Evolutionary conservation across 192 early-diverging fungal species (phyloP), one percentile per base, ranked within the genome.

Genomic region (Coemansia reversa): DNA sequence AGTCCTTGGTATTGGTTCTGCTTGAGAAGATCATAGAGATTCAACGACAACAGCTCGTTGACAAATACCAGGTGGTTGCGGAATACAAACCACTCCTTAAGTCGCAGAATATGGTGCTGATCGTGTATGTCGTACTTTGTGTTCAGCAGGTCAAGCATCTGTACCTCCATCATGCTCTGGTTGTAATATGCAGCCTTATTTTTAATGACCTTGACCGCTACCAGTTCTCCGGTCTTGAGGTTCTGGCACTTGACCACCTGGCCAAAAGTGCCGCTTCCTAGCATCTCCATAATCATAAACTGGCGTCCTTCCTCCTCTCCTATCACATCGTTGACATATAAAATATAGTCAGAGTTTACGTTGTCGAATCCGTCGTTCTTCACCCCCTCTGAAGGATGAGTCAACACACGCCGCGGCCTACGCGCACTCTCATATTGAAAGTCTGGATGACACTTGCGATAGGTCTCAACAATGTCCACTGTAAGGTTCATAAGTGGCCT

Each of bases 141-240:
- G 80, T 98, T 99, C 19, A 99, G 77, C 86, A 94, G 70, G 49
- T 94, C 88, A 28, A 99, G 84, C 66, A 99, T 96, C 12, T 91
- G 88, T 7, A 97, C 92, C 84, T 99, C 97, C 84, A 97, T 90
- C 84, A 97, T 86, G 65, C 92, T 93, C 78, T 99, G 97, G 74
- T 95, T 94, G 79, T 94, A 96, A 77, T 97, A 99, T 5, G 97
- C 95, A 0, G 87, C 86, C 75, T 95, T 96, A 81, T 99, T 99
- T 70, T 99, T 99, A 60, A 99, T 95, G 25, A 99, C 94, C 79
- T 99, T 99, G 51, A 97, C 89, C 19, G 95, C 97, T 29, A 95
- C 89, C 20, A 91, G 79, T 45, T 93, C 94, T 75, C 92, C 88
- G 16, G 96, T 96, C 72, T 93, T 94, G 45, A 93, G 78, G 63